These are phyloP conservation scores for Penicillium sp. DNA, from an alignment of 2,329 filamentous ascomycete genomes.

Conservation along the genomic window DNA sequence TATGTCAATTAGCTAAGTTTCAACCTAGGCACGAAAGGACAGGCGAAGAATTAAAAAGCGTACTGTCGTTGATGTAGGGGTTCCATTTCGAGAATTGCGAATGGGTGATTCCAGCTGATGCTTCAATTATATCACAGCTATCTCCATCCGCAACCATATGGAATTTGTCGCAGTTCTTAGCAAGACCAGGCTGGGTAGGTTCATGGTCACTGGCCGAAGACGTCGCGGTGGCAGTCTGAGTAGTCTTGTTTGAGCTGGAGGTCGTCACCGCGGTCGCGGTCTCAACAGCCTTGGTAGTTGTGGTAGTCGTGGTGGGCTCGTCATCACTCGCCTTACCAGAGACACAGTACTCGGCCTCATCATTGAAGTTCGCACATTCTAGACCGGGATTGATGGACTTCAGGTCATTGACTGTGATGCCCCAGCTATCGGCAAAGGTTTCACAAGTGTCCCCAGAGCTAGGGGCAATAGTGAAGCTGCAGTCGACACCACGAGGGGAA, in stretches of 20 bases:
- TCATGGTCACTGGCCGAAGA: constrained; percentile 5
- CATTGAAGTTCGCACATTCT: no score
- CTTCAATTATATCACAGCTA: no score
- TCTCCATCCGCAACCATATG: no score
- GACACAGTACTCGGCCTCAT: constrained; percentile 15
- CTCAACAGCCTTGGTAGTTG: constrained; percentile 4
- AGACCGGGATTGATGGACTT: constrained; percentile 15
- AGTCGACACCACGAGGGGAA: no score
- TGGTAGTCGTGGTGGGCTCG: not conserved
- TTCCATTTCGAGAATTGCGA: no score
- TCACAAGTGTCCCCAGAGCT: constrained; percentile 27
- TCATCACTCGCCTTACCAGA: constrained; percentile 9
- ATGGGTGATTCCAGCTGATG: no score
- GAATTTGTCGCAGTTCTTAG: no score
- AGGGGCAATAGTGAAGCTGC: constrained; percentile 7
- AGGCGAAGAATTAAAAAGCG: no score
- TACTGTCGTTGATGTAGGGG: no score
- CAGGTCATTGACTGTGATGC: constrained; percentile 20
- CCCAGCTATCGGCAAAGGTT: constrained; percentile 26
- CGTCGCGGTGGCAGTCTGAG: constrained; percentile 3
- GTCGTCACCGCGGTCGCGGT: constrained; percentile 5
- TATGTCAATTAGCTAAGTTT: no score
- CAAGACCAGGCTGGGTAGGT: not conserved
- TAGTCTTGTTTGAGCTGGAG: constrained; percentile 3
- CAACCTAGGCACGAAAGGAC: no score